phyloP scores from a whole-genome alignment of 257 asterid genomes.

The Nemophila menziesii region DNA sequence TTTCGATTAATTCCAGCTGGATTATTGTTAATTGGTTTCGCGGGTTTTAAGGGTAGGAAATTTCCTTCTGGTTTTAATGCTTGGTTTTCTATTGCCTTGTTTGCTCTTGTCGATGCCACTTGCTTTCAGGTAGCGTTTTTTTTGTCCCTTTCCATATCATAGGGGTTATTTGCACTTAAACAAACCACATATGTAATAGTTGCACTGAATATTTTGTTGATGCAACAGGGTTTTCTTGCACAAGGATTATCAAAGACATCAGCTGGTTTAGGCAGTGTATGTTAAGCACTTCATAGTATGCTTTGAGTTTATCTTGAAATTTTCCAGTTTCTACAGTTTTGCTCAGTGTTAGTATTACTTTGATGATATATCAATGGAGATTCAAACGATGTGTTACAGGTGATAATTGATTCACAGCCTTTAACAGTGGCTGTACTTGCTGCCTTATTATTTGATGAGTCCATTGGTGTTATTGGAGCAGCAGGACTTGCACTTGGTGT shows the following conservation, averaged over 20 bases:
- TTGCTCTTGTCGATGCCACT: constrained; percentile 78
- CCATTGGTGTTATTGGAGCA: constrained; percentile 61
- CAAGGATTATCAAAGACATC: constrained; percentile 92
- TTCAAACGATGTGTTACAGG: constrained; percentile 42
- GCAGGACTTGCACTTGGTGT: constrained; percentile 89
- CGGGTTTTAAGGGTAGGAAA: constrained; percentile 52
- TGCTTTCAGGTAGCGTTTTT: constrained; percentile 97
- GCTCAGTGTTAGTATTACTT: not conserved
- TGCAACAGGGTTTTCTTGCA: constrained; percentile 85
- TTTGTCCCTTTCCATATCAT: too few relatives aligned
- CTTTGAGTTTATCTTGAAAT: not conserved
- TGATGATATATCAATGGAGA: not conserved
- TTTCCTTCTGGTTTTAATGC: constrained; percentile 75
- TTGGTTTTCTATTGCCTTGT: constrained; percentile 66
- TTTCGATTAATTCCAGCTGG: constrained; percentile 94
- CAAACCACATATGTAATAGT: too few relatives aligned
- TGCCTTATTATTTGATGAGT: constrained; percentile 76
- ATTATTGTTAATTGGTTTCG: constrained; percentile 58
- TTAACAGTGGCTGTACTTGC: constrained; percentile 90
- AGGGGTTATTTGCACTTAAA: too few relatives aligned
- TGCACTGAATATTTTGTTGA: constrained; percentile 24
- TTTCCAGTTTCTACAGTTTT: not conserved
- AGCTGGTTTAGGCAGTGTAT: constrained; percentile 98
- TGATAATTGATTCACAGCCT: constrained; percentile 96
- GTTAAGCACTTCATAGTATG: constrained; percentile 18